A percentile compares a stretch with the other conserved stretches of the same genome.
Conservation (phyloP, 2,329 filamentous ascomycete species). For the Polytolypa hystricis region DNA sequence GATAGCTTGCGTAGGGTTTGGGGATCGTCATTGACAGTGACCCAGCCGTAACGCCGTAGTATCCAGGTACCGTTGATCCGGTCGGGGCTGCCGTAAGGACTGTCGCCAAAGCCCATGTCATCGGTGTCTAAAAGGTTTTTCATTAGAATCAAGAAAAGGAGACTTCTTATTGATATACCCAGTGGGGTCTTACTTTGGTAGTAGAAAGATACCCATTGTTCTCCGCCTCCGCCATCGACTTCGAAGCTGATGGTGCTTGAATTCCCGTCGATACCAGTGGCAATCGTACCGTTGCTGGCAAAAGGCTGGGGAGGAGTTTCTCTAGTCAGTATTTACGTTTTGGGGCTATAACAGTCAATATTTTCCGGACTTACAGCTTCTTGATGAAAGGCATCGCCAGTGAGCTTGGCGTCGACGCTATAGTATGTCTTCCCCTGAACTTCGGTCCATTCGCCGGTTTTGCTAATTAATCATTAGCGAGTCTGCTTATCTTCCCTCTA, state of each 20-base stretch:
- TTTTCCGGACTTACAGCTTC: constrained; percentile 35
- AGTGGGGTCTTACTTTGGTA: constrained; percentile 35
- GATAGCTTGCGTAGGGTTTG: constrained; percentile 41
- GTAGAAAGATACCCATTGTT: constrained; percentile 49
- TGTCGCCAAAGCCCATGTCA: constrained; percentile 48
- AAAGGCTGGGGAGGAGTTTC: constrained; percentile 30
- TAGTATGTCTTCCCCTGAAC: constrained; percentile 41
- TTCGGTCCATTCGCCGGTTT: constrained; percentile 38
- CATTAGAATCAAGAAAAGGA: too few relatives aligned
- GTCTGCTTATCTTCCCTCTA: background rate
- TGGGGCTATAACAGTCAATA: background rate
- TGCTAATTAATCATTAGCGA: constrained; percentile 12
- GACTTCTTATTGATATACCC: background rate
- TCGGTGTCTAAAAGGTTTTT: constrained; percentile 45
- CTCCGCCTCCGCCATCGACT: constrained; percentile 40
- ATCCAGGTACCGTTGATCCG: constrained; percentile 51
- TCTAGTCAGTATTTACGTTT: background rate
- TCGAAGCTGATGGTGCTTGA: constrained; percentile 44
- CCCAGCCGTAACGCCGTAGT: constrained; percentile 48
- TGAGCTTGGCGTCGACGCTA: constrained; percentile 34
- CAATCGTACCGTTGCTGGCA: constrained; percentile 36
- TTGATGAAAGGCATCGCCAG: constrained; percentile 42
- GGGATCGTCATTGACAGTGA: constrained; percentile 45
- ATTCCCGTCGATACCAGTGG: constrained; percentile 45
- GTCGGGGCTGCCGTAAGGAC: constrained; percentile 44